Percentiles rank a stretch among this genome's conserved stretches.
These are phyloP conservation scores for Leishmania major DNA, from an alignment of 208 protist species.

Conservation along the genomic window DNA sequence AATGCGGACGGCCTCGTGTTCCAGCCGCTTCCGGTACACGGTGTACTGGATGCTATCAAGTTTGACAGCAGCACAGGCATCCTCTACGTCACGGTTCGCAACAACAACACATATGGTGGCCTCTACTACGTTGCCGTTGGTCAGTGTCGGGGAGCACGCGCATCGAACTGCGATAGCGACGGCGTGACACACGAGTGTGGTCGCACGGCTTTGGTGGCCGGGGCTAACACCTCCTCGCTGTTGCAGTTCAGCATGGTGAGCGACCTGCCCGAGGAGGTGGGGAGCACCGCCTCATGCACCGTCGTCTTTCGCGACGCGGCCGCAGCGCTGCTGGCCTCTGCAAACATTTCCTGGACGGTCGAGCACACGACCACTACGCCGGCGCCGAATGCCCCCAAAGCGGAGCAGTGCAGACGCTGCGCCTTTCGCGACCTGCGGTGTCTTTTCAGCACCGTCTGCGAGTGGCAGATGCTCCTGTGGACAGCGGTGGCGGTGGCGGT, in stretches of 20 bases:
- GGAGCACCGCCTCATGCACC: conserved; percentile 29
- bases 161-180: conserved; percentile 3
- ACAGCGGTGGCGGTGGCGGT: conserved; percentile 18
- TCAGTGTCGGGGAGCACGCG: conserved; percentile 18
- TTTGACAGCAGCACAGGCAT: conserved; percentile 4
- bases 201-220: conserved; percentile 15
- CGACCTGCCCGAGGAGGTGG: background rate
- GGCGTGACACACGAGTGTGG: conserved; percentile 19
- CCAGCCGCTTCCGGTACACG: conserved; percentile 35
- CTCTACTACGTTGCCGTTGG: conserved; percentile 25
- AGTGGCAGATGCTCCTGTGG: conserved; percentile 38
- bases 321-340: conserved; percentile 29
- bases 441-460: conserved; percentile 25
- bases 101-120: conserved; percentile 22
- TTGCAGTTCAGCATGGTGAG: conserved; percentile 5
- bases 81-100: conserved; percentile 12
- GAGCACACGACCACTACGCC: conserved; percentile 10
- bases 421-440: conserved; percentile 23
- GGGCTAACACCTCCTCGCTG: background rate
- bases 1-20: conserved; percentile 47
- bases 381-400: background rate
- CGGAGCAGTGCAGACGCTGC: conserved; percentile 21
- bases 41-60: conserved; percentile 13
- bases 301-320: conserved; percentile 38
- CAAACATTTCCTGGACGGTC: conserved; percentile 6